Evolutionary conservation across 371 early-diverging fungal genomes (phyloP).

Genomic region (Apophysomyces ossiformis): DNA sequence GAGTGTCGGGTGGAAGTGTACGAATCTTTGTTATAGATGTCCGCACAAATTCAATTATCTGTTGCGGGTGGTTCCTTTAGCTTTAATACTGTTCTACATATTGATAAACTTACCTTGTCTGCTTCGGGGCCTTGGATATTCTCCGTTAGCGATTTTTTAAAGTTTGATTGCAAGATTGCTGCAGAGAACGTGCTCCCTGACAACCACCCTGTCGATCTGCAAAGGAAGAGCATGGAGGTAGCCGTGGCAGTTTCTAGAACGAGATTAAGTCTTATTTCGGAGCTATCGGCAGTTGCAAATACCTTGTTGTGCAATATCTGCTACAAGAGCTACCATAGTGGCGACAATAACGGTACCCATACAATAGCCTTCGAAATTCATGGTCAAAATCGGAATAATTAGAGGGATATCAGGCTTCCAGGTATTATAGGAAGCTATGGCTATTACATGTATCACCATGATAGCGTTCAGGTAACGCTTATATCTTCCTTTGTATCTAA

Average conservation of each 20-base stretch:
- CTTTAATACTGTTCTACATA: neutral
- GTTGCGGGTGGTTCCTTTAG: neutral
- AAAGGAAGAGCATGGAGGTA: constrained; percentile 54
- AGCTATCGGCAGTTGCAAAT: neutral
- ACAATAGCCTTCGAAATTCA: constrained; percentile 47
- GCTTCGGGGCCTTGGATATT: constrained; percentile 44
- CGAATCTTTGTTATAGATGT: constrained; percentile 41
- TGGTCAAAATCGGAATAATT: constrained; percentile 23
- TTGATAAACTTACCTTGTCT: constrained; percentile 18
- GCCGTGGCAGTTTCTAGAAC: constrained; percentile 43
- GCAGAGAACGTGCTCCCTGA: constrained; percentile 43
- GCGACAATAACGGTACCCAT: constrained; percentile 48
- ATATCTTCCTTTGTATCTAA: constrained; percentile 32
- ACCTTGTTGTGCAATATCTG: constrained; percentile 42
- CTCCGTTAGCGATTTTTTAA: constrained; percentile 32
- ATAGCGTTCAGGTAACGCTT: constrained; percentile 25
- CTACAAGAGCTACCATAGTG: constrained; percentile 54
- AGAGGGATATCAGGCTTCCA: constrained; percentile 21
- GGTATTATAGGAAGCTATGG: constrained; percentile 6
- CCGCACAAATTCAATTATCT: constrained; percentile 44
- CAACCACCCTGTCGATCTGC: constrained; percentile 50
- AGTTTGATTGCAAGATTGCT: constrained; percentile 47
- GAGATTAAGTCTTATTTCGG: neutral
- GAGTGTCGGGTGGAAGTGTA: constrained; percentile 30
- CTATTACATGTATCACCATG: constrained; percentile 20